Evolutionary conservation across 768 basidiomycete genomes (phyloP).

Genomic region (Lyophyllum decastes): DNA sequence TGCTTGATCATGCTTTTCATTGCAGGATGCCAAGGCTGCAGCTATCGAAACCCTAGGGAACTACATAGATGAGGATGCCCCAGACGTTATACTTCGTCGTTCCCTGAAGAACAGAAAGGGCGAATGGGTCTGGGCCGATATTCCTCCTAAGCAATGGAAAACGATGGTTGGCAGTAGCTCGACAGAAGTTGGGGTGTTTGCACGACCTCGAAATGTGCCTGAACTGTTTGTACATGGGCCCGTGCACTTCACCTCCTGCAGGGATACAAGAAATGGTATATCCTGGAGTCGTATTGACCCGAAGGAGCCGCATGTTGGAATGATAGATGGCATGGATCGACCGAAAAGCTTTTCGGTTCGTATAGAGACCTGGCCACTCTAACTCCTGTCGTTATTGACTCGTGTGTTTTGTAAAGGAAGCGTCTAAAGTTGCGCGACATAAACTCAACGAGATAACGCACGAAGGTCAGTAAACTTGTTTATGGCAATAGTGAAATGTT

Average conservation of each 20-base stretch:
- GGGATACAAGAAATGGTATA: background rate
- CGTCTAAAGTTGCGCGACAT: background rate
- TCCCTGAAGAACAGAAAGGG: conserved; percentile 12
- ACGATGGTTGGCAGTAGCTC: background rate
- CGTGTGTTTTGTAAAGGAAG: background rate
- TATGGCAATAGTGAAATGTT: background rate
- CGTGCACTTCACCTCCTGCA: background rate
- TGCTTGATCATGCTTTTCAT: background rate
- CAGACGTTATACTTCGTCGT: conserved; percentile 8
- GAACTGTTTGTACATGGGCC: background rate
- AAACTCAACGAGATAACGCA: background rate
- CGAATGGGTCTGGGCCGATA: conserved; percentile 20
- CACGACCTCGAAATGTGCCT: background rate
- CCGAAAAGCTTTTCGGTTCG: background rate
- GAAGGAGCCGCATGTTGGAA: too few relatives aligned
- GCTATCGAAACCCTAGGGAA: background rate
- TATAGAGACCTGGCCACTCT: background rate
- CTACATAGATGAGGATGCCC: too few relatives aligned
- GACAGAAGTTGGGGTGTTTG: background rate
- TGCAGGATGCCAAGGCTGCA: background rate
- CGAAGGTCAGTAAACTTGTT: background rate
- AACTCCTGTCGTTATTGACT: background rate
- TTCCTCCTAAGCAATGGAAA: conserved; percentile 13
- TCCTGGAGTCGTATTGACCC: too few relatives aligned
- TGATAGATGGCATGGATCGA: background rate